Evolutionary conservation across 2,329 filamentous ascomycete species (phyloP), one percentile per base, ranked within the genome.

Genomic region (Claviceps quebecensis): DNA sequence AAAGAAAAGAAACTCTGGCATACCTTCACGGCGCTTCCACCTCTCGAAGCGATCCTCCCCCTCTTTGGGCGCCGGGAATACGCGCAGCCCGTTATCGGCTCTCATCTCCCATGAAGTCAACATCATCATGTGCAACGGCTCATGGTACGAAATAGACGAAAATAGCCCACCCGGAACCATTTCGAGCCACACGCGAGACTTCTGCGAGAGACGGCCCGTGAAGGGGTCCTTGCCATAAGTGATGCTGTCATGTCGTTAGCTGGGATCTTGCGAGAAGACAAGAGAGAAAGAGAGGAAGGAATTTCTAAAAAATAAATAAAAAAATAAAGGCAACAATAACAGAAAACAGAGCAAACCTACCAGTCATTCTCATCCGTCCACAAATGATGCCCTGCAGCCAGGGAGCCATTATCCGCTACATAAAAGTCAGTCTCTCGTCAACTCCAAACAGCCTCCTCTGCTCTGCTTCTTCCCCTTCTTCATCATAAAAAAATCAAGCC

Each of bases 131-230:
- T 69, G 62, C 1, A 69, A 69, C 5, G 68, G 61, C 4, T 62
- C 57, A 50, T 75, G 71, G 50, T 74, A 76, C 52, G 69, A 67
- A 56, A 79, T 70, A 5, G 72, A 72, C 8, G 72, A 72, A 49
- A 74, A 65, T 43, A 70, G 63, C 6, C 62, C 61, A 14, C 65
- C 63, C n/a, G 59, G 58, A n/a, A 70, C 58, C 60, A 67, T 61
- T 55, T 73, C 70, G 2, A 58, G 60, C 50, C 47, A 60, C 44
- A 65, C 56, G 1, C 51, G 49, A 4, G 48, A 48, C n/a, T 13
- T 13, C 0, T 22, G 47, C 11, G 45, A 48, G 11, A 41, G 37
- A n/a, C 50, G 46, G n/a, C 44, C 49, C 4, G 56, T 44, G 13
- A 36, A 46, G n/a, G 29, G 14, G 16, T 53, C 51, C 4, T n/a